phyloP scores from a whole-genome alignment of 106 monocot species.

The Amphibolis antarctica region DNA sequence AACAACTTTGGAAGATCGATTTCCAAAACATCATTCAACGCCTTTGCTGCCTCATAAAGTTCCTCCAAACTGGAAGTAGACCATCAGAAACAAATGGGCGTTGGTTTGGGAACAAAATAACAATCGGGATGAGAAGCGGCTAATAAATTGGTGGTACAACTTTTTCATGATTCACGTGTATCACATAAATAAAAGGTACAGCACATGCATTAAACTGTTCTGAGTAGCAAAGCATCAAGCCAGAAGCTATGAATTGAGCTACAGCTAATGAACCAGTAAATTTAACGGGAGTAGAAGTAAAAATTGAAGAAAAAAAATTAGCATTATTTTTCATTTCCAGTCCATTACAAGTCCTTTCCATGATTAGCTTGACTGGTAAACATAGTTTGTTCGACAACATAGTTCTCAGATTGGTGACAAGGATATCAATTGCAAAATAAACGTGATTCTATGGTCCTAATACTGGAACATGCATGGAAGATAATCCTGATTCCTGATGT shows the following conservation, averaged over 20 bases:
- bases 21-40: slow-evolving; percentile 52
- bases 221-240: no score
- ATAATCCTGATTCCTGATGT: no score
- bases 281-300: neutral
- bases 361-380: neutral
- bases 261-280: neutral
- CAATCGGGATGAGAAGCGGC: neutral
- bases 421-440: no score
- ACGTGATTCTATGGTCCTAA: no score
- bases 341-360: neutral
- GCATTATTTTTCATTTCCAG: no score
- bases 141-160: neutral
- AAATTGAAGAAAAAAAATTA: neutral
- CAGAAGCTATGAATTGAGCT: no score
- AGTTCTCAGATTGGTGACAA: neutral
- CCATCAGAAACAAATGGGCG: neutral
- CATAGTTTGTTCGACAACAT: no score
- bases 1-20: slow-evolving; percentile 69
- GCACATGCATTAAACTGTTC: no score
- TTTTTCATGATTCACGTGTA: neutral
- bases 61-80: slow-evolving; percentile 48
- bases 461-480: no score
- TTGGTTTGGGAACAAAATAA: neutral
- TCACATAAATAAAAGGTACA: no score
- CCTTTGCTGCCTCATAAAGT: slow-evolving; percentile 71